Conservation (phyloP, 2,329 filamentous ascomycete genomes). For the Chaetomium strumarium region DNA sequence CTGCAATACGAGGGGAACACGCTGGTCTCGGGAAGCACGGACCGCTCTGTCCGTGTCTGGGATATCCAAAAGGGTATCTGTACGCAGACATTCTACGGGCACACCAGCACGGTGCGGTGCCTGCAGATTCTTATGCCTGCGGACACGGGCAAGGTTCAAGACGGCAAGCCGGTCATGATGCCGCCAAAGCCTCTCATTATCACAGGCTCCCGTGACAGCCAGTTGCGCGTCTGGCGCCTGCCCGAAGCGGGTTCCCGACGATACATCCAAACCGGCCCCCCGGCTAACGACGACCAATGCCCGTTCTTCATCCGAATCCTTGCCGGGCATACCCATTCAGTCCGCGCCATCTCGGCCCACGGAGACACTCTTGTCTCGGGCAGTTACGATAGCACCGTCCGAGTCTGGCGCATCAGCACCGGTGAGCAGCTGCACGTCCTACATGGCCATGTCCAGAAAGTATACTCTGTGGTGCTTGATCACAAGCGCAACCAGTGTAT, state of each 20-base stretch:
- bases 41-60: slow-evolving; percentile 98
- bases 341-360: slow-evolving; percentile 90
- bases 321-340: slow-evolving; percentile 83
- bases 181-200: slow-evolving; percentile 94
- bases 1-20: slow-evolving; percentile 94
- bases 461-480: slow-evolving; percentile 95
- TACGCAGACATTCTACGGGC: slow-evolving; percentile 93
- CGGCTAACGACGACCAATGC: slow-evolving; percentile 71
- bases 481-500: slow-evolving; percentile 90
- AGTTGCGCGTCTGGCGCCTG: slow-evolving; percentile 88
- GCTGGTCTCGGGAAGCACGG: slow-evolving; percentile 91
- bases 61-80: slow-evolving; percentile 91
- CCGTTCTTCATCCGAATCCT: slow-evolving; percentile 91
- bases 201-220: slow-evolving; percentile 91
- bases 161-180: slow-evolving; percentile 78
- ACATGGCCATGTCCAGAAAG: slow-evolving; percentile 83
- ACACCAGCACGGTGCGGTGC: slow-evolving; percentile 94
- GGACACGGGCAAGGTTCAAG: slow-evolving; percentile 62
- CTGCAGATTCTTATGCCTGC: slow-evolving; percentile 89
- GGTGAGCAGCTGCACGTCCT: slow-evolving; percentile 81
- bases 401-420: slow-evolving; percentile 96
- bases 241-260: slow-evolving; percentile 71
- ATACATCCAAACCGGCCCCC: slow-evolving; percentile 73
- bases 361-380: slow-evolving; percentile 95
- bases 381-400: slow-evolving; percentile 91